These are phyloP conservation scores for Spergularia azorica DNA, from an alignment of 179 eudicot genomes.

Conservation along the genomic window DNA sequence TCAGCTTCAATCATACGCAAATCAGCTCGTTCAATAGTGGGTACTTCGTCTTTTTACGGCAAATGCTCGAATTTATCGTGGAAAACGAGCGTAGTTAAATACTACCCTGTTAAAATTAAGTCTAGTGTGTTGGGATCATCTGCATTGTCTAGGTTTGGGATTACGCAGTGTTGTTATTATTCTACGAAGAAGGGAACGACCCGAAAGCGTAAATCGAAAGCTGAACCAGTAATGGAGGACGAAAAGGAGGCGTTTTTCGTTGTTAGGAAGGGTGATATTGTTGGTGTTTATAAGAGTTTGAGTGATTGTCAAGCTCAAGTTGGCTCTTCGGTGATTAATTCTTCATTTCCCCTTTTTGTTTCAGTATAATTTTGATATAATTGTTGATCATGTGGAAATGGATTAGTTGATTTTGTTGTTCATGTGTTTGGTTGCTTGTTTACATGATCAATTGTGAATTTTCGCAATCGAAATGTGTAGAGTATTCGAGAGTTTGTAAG, in stretches of 20 bases:
- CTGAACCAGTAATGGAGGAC: constrained; percentile 41
- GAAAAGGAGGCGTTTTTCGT: constrained; percentile 67
- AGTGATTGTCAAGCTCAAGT: constrained; percentile 90
- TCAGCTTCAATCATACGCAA: constrained; percentile 28
- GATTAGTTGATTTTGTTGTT: background rate
- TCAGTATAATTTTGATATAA: background rate
- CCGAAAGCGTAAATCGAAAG: constrained; percentile 31
- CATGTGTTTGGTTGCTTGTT: too few relatives aligned
- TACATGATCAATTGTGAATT: too few relatives aligned
- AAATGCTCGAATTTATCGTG: constrained; percentile 25
- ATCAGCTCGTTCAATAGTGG: constrained; percentile 30
- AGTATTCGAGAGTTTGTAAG: too few relatives aligned
- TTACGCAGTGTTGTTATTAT: constrained; percentile 43
- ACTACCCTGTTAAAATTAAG: constrained; percentile 24
- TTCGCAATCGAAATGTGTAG: too few relatives aligned
- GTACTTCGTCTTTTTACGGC: constrained; percentile 24
- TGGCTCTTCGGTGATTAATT: constrained; percentile 63
- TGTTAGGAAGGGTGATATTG: constrained; percentile 83
- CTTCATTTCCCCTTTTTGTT: background rate
- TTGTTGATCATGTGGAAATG: background rate
- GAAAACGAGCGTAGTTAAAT: constrained; percentile 30
- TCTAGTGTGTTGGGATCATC: constrained; percentile 31
- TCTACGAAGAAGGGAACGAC: constrained; percentile 44
- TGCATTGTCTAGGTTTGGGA: constrained; percentile 37
- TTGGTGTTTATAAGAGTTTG: constrained; percentile 78